Percentiles rank a stretch among this genome's conserved stretches.
Evolutionary conservation across 495 filamentous ascomycete genomes (phyloP).

Genomic region (Xylaria acuta): DNA sequence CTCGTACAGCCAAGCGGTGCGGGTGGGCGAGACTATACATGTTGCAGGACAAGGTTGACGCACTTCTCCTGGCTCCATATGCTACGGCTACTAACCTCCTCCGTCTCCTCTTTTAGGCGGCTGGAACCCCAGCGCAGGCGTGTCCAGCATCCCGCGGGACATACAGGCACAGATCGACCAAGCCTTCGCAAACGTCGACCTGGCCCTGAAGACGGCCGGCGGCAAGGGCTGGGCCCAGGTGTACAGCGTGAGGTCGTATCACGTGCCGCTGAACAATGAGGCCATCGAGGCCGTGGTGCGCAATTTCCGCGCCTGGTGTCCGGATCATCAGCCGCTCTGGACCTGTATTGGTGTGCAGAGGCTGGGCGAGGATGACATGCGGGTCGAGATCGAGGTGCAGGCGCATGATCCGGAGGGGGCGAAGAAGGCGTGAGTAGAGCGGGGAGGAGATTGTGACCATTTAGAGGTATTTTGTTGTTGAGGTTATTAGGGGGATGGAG

Average conservation of each 20-base stretch:
- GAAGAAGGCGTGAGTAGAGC: not conserved
- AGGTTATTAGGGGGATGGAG: no score
- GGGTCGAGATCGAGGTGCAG: conserved; percentile 64
- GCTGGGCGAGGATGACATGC: conserved; percentile 55
- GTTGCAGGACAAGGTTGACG: conserved; percentile 59
- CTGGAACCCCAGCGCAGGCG: conserved; percentile 45
- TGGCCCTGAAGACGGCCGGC: conserved; percentile 54
- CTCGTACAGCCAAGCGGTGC: conserved; percentile 61
- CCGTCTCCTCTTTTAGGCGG: conserved; percentile 48
- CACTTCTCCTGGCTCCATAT: no score
- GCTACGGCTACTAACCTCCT: no score
- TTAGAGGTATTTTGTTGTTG: not conserved
- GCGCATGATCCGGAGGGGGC: conserved; percentile 41
- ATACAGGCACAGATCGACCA: conserved; percentile 55
- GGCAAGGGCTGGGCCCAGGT: conserved; percentile 66
- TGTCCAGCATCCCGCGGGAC: not conserved
- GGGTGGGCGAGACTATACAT: conserved; percentile 60
- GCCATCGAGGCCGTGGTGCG: conserved; percentile 49
- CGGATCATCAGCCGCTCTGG: conserved; percentile 57
- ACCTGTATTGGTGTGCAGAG: conserved; percentile 54
- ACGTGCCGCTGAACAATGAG: conserved; percentile 46
- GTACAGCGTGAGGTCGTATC: conserved; percentile 57
- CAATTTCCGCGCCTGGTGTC: conserved; percentile 58
- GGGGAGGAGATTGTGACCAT: not conserved
- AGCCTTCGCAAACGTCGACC: conserved; percentile 62